These are phyloP conservation scores for Aspergillus asperescens DNA, from an alignment of 495 filamentous ascomycete species.

Conservation along the genomic window DNA sequence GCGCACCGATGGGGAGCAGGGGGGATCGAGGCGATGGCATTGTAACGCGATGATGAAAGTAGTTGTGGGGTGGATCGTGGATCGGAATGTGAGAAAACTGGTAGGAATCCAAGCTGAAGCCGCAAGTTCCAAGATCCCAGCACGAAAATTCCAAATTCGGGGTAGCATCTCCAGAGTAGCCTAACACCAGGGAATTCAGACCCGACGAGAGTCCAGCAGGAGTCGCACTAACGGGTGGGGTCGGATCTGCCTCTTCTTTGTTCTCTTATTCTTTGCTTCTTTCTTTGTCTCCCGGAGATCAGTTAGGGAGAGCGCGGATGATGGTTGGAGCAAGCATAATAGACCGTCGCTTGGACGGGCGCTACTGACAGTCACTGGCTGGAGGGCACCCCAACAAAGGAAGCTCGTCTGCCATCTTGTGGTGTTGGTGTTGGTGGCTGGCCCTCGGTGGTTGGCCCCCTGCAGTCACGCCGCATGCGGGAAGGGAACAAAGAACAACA, in stretches of 20 bases:
- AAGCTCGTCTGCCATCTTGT: conserved; percentile 6
- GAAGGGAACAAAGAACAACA: conserved; percentile 30
- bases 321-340: conserved; percentile 10
- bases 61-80: not conserved
- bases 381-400: conserved; percentile 1
- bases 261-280: conserved; percentile 14
- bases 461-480: conserved; percentile 39
- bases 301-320: not conserved
- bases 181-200: too few relatives aligned
- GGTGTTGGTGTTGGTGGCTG: not conserved
- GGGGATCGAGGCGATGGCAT: not conserved
- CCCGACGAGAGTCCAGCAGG: too few relatives aligned
- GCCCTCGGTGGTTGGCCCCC: conserved; percentile 17
- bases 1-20: too few relatives aligned
- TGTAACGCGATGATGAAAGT: conserved; percentile 13
- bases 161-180: not conserved
- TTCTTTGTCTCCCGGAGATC: conserved; percentile 15
- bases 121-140: not conserved
- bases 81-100: conserved; percentile 15
- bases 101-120: not conserved
- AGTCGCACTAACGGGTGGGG: not conserved
- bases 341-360: conserved; percentile 1
- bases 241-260: conserved; percentile 7
- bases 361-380: conserved; percentile 7
- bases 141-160: conserved; percentile 8